phyloP scores from a whole-genome alignment of 345 rosid species.

The Corchorus capsularis region DNA sequence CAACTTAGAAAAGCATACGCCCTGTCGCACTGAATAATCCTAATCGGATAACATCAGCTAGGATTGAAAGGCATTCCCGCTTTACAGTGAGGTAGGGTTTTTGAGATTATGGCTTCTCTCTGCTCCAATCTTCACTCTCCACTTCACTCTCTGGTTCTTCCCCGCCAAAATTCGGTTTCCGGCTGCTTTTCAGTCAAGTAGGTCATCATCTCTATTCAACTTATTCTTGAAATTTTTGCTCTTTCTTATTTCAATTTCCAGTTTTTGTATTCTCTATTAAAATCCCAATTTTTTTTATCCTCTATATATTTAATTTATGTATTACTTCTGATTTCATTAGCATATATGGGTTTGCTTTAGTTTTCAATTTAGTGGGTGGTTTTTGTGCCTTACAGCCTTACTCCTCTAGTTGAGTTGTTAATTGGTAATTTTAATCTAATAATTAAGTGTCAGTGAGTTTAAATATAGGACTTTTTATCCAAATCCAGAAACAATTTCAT shows the following conservation, averaged over 20 bases:
- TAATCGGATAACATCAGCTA: background rate
- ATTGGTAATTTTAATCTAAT: background rate
- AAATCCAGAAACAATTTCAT: background rate
- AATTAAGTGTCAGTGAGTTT: background rate
- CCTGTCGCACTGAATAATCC: background rate
- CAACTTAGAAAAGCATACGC: background rate
- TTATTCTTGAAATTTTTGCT: background rate
- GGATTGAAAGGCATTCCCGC: slow-evolving; percentile 10
- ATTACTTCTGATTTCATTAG: background rate
- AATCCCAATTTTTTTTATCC: background rate
- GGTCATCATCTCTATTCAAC: background rate
- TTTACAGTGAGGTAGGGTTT: slow-evolving; percentile 12
- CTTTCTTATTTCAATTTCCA: slow-evolving; percentile 1
- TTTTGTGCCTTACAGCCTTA: background rate
- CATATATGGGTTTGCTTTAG: background rate
- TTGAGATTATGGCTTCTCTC: slow-evolving; percentile 37
- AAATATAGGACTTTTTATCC: background rate
- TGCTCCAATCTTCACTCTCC: slow-evolving; percentile 36
- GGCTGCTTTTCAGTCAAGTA: slow-evolving; percentile 25
- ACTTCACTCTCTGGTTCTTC: slow-evolving; percentile 14
- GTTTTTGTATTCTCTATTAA: background rate
- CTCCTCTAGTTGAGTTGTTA: background rate
- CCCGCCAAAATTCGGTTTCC: slow-evolving; percentile 23
- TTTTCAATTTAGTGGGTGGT: background rate
- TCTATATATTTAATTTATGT: background rate